phyloP scores from a whole-genome alignment of 306 rosid species.

The Begonia fuchsioides region DNA sequence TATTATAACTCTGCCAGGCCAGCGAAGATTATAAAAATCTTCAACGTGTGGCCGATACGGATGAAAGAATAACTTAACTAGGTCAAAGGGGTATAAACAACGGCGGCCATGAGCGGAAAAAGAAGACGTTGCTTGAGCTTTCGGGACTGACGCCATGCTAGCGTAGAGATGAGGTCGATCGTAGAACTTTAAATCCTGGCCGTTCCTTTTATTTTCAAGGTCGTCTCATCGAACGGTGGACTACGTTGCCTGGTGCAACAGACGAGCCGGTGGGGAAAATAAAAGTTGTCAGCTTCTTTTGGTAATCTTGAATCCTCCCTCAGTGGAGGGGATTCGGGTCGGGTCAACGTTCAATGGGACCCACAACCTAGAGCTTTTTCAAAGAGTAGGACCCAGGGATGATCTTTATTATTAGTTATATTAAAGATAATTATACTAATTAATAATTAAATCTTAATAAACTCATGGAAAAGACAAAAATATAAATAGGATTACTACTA shows the following conservation, averaged over 20 bases:
- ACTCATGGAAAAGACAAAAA: too few species aligned
- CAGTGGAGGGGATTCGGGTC: background rate
- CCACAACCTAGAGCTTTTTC: background rate
- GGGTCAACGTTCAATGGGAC: background rate
- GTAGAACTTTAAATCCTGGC: conserved; percentile 1
- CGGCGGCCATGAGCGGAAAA: conserved; percentile 24
- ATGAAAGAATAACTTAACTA: background rate
- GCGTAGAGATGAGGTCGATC: conserved; percentile 41
- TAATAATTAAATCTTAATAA: too few species aligned
- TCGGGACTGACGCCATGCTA: conserved; percentile 31
- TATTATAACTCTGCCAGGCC: too few species aligned
- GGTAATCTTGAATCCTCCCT: background rate
- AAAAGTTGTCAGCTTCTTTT: background rate
- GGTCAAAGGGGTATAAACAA: conserved; percentile 24
- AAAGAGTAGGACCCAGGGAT: background rate
- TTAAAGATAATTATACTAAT: too few species aligned
- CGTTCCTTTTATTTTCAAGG: conserved; percentile 5
- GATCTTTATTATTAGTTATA: too few species aligned
- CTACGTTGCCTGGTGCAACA: background rate
- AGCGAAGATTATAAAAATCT: too few species aligned
- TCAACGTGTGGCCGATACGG: too few species aligned
- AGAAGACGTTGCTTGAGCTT: background rate
- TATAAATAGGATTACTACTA: too few species aligned
- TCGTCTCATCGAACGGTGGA: background rate
- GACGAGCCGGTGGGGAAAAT: background rate